Evolutionary conservation across 257 asterid genomes (phyloP), one percentile per base, ranked within the genome.

Genomic region (Nemophila menziesii): DNA sequence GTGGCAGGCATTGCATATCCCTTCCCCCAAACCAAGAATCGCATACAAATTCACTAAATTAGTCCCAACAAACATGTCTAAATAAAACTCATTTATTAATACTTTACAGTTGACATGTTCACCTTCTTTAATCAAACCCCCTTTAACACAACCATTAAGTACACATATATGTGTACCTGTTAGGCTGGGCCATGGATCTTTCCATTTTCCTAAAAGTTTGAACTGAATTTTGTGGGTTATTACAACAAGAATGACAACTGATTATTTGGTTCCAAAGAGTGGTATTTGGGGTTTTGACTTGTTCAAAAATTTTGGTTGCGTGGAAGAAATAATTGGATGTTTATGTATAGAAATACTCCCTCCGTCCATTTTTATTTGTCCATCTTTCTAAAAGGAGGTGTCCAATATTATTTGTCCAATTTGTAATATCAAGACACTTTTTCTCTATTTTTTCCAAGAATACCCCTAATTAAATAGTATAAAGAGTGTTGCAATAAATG

Each of bases 201-300:
- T 43, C 68, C 94, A 86, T 77, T 6, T 27, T 6, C 20, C 33
- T 42, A 51, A 77, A 74, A 39, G 74, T 2, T 33, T 63, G 42
- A 14, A 79, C 34, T 4, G 85, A 69, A 26, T 57, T 61, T 9
- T 53, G 39, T 3, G 73, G 70, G 52, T 52, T 48, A 16, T 70
- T 72, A 33, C 49, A 29, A 18, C 39, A 24, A 14, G 67, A 60
- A 57, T 62, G 53, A 1, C 80, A 72, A 43, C 75, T 59, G 23
- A 86, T 79, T 22, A 86, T 64, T 48, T 86, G 96, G 59, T 86
- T 86, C 75, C 84, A 82, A 43, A 72, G 68, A 7, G 60, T 43
- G 26, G 81, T 64, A 43, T 78, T 72, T 15, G 92, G 92, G 15
- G 50, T 42, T 19, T 56, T 57, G 55, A 77, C 67, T 27, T 51